These are phyloP conservation scores for Nyctanthes arbortristis DNA, from an alignment of 257 asterid genomes.

Conservation along the genomic window DNA sequence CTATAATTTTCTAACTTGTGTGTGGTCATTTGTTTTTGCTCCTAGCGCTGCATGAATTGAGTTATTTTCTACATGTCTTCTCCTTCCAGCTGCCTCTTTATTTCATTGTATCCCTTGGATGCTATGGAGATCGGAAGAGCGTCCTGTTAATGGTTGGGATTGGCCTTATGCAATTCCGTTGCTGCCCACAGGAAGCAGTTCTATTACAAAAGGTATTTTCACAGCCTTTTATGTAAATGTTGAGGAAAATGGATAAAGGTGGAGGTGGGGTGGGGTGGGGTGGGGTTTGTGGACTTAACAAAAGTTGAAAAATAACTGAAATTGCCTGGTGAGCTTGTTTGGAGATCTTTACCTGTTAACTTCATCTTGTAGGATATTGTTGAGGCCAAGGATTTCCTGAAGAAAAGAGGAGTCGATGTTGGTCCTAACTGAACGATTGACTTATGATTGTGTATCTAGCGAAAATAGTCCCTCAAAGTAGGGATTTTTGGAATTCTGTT, in stretches of 20 bases:
- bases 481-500: too few relatives aligned
- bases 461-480: too few relatives aligned
- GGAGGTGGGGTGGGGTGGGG: too few relatives aligned
- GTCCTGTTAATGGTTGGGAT: constrained; percentile 74
- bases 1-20: background rate
- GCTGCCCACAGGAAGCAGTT: constrained; percentile 80
- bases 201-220: constrained; percentile 62
- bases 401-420: constrained; percentile 65
- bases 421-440: constrained; percentile 40
- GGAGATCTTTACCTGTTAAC: background rate
- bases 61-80: background rate
- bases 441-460: background rate
- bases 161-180: constrained; percentile 76
- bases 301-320: background rate
- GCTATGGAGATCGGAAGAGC: too few relatives aligned
- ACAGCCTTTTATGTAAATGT: background rate
- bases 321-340: background rate
- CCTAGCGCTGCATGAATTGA: background rate
- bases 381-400: constrained; percentile 76
- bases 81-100: constrained; percentile 64
- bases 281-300: background rate
- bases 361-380: constrained; percentile 49
- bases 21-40: background rate
- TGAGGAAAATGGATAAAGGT: too few relatives aligned
- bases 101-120: constrained; percentile 70